Evolutionary conservation across 306 rosid genomes (phyloP).

Genomic region (Boehmeria nivea): DNA sequence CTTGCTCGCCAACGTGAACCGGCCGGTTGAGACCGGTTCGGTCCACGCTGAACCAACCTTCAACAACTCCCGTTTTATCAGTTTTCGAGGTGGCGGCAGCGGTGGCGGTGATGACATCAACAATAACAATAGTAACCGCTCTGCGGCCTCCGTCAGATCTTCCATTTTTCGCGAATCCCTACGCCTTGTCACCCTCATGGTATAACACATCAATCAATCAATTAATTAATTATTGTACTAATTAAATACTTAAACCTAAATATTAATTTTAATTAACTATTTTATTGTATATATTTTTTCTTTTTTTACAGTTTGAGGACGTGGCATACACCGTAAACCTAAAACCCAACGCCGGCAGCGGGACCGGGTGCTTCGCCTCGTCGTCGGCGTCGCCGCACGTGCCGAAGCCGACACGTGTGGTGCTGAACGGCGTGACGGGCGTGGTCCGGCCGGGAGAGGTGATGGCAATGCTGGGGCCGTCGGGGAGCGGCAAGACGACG

Average conservation of each 20-base stretch:
- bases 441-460: constrained; percentile 67
- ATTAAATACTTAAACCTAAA: neutral
- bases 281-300: neutral
- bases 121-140: neutral
- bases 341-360: constrained; percentile 15
- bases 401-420: constrained; percentile 33
- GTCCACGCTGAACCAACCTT: constrained; percentile 42
- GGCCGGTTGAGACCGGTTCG: constrained; percentile 36
- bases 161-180: constrained; percentile 52
- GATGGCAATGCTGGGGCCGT: constrained; percentile 83
- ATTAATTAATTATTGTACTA: no score
- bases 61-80: neutral
- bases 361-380: constrained; percentile 16
- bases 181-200: constrained; percentile 65
- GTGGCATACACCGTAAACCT: constrained; percentile 48
- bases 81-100: constrained; percentile 25
- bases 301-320: constrained; percentile 52
- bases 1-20: constrained; percentile 18
- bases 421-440: constrained; percentile 59
- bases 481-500: constrained; percentile 91
- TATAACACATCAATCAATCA: neutral
- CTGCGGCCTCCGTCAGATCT: constrained; percentile 14
- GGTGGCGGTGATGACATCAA: no score
- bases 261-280: no score
- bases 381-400: constrained; percentile 2